Base-by-base conservation (phyloP, 768 basidiomycete species). In the Boletus huronensis region DNA sequence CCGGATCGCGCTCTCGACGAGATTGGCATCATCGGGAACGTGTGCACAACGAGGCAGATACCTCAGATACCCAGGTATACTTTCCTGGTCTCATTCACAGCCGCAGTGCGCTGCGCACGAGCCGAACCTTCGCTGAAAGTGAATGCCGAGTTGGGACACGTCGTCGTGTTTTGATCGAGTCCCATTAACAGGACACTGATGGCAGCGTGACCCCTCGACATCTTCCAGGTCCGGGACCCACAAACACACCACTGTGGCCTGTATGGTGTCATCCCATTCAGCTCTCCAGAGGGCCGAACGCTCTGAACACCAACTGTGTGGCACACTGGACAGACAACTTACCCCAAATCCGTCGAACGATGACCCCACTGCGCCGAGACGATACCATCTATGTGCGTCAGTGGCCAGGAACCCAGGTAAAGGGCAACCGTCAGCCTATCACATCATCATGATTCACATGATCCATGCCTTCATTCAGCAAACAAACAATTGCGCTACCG, bases 21-120 rank as follows among this genome's bases (percentile, higher is more conserved):
- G 66, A 65, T 68, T 70, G 64, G 59, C 62, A 63, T 50, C 57
- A 52, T 48, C 45, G 41, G 40, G 25, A 69, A 67, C 70, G 70
- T 71, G 70, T 58, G 36, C 50, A 38, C 63, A 60, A 54, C 70
- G 63, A 69, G 68, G 68, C 64, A 56, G 58, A 63, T 57, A 44
- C 40, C 48, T 48, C 50, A 59, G 62, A 52, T 57, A 43, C 50
- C 54, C 11, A 48, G 35, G 48, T 34, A 38, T 38, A 19, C 52
- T 10, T 54, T 54, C 36, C 16, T 8, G 31, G 53, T 7, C 52
- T 28, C 29, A 5, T 43, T 59, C 52, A 59, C 53, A 48, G 59
- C 59, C 49, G 23, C 23, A 25, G 23, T 50, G 52, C 10, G 51
- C 45, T 48, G 58, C 32, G 48, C 54, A 44, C 47, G 38, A 48